Percentiles rank a stretch among this genome's conserved stretches.
Evolutionary conservation across 352 stramenopile genomes (phyloP).

Genomic region (Pythium phragmitis): DNA sequence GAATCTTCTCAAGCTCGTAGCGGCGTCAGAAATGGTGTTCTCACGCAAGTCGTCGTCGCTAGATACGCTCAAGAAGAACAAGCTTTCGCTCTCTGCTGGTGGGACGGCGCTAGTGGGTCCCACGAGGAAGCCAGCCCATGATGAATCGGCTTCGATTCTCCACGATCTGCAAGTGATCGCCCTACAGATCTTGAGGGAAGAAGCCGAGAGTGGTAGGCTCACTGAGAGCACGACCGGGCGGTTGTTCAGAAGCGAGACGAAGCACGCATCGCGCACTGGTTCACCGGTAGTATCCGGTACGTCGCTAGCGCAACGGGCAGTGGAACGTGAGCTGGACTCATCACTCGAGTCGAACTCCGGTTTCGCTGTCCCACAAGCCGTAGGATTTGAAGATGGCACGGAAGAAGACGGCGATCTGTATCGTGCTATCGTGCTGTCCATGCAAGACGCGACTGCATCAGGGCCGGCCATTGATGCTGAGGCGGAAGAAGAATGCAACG

Average conservation of each 20-base stretch:
- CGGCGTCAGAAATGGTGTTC: constrained; percentile 75
- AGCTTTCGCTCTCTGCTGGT: neutral
- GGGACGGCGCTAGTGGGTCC: neutral
- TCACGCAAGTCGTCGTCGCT: constrained; percentile 18
- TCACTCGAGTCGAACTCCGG: neutral
- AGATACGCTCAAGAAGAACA: constrained; percentile 10
- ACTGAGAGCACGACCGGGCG: constrained; percentile 20
- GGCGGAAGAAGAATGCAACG: constrained; percentile 34
- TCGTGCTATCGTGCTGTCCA: constrained; percentile 45
- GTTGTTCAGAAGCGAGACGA: neutral
- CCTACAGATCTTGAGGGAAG: constrained; percentile 56
- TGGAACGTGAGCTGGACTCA: neutral
- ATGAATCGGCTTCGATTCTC: constrained; percentile 45
- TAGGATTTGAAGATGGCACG: constrained; percentile 12
- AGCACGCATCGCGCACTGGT: neutral
- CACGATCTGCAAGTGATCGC: constrained; percentile 50
- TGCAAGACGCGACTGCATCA: constrained; percentile 24
- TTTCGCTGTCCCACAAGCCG: neutral
- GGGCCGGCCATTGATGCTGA: neutral
- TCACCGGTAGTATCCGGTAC: neutral
- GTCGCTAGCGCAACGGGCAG: neutral
- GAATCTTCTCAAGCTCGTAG: constrained; percentile 80
- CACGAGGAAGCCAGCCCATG: neutral
- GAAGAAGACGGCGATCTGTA: constrained; percentile 34
- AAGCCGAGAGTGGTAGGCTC: constrained; percentile 40